These are phyloP conservation scores for Fusarium austroafricanum DNA, from an alignment of 2,329 filamentous ascomycete genomes.

Conservation along the genomic window DNA sequence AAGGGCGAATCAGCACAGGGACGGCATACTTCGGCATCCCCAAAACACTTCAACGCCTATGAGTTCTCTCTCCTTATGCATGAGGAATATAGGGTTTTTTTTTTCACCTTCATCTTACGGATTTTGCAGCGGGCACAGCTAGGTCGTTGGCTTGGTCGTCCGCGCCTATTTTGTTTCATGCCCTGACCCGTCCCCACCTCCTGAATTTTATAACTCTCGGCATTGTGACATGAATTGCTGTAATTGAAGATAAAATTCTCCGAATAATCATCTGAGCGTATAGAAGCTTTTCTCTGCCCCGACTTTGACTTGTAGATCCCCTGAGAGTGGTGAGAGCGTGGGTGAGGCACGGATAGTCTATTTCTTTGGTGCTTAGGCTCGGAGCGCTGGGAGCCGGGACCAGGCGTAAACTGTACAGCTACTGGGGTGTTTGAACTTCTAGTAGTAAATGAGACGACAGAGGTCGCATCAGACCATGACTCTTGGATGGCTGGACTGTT, in stretches of 20 bases:
- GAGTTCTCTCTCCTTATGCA: fast-evolving
- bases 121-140: neutral
- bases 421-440: neutral
- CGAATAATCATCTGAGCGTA: fast-evolving
- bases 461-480: neutral
- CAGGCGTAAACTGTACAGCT: neutral
- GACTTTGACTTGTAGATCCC: fast-evolving
- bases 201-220: no score
- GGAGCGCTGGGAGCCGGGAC: no score
- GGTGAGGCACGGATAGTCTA: neutral
- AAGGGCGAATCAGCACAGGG: neutral
- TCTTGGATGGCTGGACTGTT: neutral
- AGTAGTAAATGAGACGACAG: neutral
- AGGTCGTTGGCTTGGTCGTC: neutral
- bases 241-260: no score
- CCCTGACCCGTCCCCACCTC: no score
- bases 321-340: neutral
- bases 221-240: no score
- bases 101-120: neutral
- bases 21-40: fast-evolving
- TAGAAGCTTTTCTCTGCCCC: neutral
- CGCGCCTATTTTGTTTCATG: neutral
- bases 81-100: fast-evolving
- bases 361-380: neutral
- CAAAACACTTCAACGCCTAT: neutral